Conservation (phyloP, 2,329 filamentous ascomycete genomes). For the Beauveria asiatica region DNA sequence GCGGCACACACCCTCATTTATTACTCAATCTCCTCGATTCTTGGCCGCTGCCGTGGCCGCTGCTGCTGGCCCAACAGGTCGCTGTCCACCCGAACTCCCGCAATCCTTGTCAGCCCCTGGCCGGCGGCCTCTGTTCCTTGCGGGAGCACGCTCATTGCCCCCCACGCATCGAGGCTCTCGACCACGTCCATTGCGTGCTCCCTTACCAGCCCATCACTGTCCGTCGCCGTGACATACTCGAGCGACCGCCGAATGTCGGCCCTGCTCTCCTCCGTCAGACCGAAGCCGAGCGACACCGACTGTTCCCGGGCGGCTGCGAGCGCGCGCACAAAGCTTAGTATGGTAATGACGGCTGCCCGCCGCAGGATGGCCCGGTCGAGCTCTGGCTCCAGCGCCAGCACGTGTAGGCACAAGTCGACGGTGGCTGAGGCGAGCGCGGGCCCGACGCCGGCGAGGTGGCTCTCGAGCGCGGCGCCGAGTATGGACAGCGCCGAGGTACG, state of each 20-base stretch:
- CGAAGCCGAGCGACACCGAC: conserved; percentile 49
- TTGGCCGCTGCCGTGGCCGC: conserved; percentile 21
- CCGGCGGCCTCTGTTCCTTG: conserved; percentile 15
- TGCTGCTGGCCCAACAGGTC: conserved; percentile 4
- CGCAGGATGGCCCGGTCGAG: conserved; percentile 56
- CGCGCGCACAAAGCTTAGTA: conserved; percentile 53
- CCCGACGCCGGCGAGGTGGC: conserved; percentile 48
- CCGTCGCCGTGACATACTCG: conserved; percentile 54
- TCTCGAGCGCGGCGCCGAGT: conserved; percentile 51
- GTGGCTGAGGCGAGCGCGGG: conserved; percentile 43
- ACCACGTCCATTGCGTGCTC: conserved; percentile 59
- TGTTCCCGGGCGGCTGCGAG: conserved; percentile 46
- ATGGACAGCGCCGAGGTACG: conserved; percentile 62
- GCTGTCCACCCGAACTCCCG: conserved; percentile 30
- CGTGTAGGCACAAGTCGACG: conserved; percentile 54
- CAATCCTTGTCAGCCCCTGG: conserved; percentile 24
- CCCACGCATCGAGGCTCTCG: conserved; percentile 57
- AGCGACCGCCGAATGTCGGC: conserved; percentile 55
- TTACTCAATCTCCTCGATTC: conserved; percentile 56
- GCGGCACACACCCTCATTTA: conserved; percentile 24
- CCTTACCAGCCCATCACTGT: conserved; percentile 59
- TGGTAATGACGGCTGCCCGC: conserved; percentile 54
- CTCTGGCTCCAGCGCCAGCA: conserved; percentile 54
- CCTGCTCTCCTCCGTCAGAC: conserved; percentile 45
- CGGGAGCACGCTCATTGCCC: conserved; percentile 41